Conservation (phyloP, 2,329 filamentous ascomycete genomes). For the Cercospora sesami region DNA sequence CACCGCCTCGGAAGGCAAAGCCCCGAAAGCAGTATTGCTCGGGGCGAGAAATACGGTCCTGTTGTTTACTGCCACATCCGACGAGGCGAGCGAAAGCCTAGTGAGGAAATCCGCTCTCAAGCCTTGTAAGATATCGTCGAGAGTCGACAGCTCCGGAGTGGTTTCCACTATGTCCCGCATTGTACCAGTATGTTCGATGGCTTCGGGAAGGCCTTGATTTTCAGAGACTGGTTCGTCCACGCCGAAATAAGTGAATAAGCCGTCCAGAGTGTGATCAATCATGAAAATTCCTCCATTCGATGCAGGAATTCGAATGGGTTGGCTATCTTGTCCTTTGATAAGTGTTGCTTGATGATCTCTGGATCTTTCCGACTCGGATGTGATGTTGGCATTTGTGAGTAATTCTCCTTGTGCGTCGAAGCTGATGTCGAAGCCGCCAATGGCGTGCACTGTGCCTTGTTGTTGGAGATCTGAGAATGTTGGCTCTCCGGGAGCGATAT, state of each 20-base stretch:
- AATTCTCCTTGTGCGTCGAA: slow-evolving; percentile 14
- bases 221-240: background rate
- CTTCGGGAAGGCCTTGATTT: background rate
- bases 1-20: slow-evolving; percentile 9
- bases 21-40: slow-evolving; percentile 19
- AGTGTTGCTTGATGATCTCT: slow-evolving; percentile 12
- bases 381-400: slow-evolving; percentile 17
- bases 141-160: slow-evolving; percentile 9
- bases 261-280: slow-evolving; percentile 19
- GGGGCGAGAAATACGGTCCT: slow-evolving; percentile 21
- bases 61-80: background rate
- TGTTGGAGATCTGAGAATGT: slow-evolving; percentile 1
- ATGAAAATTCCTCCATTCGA: slow-evolving; percentile 23
- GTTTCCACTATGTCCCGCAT: slow-evolving; percentile 16
- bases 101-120: slow-evolving; percentile 17
- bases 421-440: slow-evolving; percentile 19
- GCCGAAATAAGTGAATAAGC: slow-evolving; percentile 22
- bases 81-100: slow-evolving; percentile 11
- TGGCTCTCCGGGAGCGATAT: slow-evolving; percentile 17
- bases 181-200: slow-evolving; percentile 10
- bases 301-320: slow-evolving; percentile 5
- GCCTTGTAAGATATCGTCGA: background rate
- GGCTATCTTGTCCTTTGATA: slow-evolving; percentile 9
- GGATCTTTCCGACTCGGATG: slow-evolving; percentile 4
- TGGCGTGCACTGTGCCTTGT: background rate